Percentiles rank a stretch among this genome's conserved stretches.
phyloP scores from a whole-genome alignment of 805 yeast species.

The Pichia paraexigua region DNA sequence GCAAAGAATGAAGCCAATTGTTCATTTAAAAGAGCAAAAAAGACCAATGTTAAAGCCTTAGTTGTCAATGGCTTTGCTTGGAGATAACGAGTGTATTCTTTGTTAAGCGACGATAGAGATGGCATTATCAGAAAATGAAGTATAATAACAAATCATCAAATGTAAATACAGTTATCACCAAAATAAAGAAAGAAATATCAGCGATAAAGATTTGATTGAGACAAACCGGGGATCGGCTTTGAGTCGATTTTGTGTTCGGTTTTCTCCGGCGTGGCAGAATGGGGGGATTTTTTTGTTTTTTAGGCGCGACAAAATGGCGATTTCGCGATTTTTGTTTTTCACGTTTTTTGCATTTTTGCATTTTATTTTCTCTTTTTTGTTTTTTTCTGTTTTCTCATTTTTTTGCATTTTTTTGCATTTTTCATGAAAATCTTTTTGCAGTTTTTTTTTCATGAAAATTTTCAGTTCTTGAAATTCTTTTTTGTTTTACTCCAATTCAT shows the following conservation, averaged over 20 bases:
- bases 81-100: not conserved
- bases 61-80: slow-evolving; percentile 46
- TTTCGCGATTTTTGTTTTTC: not conserved
- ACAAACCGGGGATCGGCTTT: not conserved
- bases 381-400: not conserved
- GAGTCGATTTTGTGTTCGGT: not conserved
- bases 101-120: not conserved
- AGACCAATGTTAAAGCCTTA: slow-evolving; percentile 49
- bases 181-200: not conserved
- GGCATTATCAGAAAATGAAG: not conserved
- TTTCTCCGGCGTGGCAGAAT: not conserved
- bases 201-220: not conserved
- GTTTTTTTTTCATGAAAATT: not conserved
- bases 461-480: not conserved
- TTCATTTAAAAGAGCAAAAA: slow-evolving; percentile 51
- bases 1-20: slow-evolving; percentile 45
- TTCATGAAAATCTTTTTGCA: not conserved
- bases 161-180: not conserved
- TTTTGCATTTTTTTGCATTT: not conserved
- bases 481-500: not conserved
- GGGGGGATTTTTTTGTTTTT: not conserved
- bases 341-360: slow-evolving; percentile 3
- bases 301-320: too few relatives aligned
- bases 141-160: too few relatives aligned
- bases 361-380: not conserved